Percentiles rank a stretch among this genome's conserved stretches.
Evolutionary conservation across 805 yeast genomes (phyloP).

Genomic region (Candida tibetensis): DNA sequence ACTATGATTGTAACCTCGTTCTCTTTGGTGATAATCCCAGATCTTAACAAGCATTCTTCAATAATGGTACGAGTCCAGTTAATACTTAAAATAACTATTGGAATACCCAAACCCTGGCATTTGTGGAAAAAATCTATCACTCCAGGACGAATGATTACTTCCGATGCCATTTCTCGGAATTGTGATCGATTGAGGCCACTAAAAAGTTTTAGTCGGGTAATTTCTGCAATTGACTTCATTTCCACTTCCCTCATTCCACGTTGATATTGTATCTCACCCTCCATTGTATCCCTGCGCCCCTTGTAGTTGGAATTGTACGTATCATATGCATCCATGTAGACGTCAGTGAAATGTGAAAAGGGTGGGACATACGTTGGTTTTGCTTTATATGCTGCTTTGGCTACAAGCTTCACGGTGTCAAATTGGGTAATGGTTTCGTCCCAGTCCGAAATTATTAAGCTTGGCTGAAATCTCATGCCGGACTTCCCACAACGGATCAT

Average conservation of each 20-base stretch:
- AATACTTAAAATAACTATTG: constrained; percentile 51
- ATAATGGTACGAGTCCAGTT: constrained; percentile 60
- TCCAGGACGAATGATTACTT: constrained; percentile 40
- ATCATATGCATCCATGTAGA: constrained; percentile 39
- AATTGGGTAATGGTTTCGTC: constrained; percentile 59
- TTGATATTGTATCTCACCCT: constrained; percentile 46
- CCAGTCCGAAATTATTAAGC: constrained; percentile 52
- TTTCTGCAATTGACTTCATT: constrained; percentile 44
- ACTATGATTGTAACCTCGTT: constrained; percentile 34
- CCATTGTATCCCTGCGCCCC: constrained; percentile 30
- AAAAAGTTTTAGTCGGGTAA: constrained; percentile 39
- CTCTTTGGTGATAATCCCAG: constrained; percentile 18
- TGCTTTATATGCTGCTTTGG: constrained; percentile 42
- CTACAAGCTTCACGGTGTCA: constrained; percentile 55
- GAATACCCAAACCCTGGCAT: constrained; percentile 22
- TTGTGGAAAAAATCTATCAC: constrained; percentile 32
- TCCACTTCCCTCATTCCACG: constrained; percentile 46
- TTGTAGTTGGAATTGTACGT: constrained; percentile 25
- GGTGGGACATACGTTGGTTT: constrained; percentile 37
- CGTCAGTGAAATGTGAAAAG: constrained; percentile 43
- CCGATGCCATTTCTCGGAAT: constrained; percentile 32
- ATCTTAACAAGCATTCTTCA: constrained; percentile 22
- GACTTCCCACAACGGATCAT: too few species aligned
- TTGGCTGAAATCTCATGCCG: not conserved
- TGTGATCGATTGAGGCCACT: constrained; percentile 33